Evolutionary conservation across 768 basidiomycete species (phyloP), one percentile per base, ranked within the genome.

Genomic region (Amyloporia xantha): DNA sequence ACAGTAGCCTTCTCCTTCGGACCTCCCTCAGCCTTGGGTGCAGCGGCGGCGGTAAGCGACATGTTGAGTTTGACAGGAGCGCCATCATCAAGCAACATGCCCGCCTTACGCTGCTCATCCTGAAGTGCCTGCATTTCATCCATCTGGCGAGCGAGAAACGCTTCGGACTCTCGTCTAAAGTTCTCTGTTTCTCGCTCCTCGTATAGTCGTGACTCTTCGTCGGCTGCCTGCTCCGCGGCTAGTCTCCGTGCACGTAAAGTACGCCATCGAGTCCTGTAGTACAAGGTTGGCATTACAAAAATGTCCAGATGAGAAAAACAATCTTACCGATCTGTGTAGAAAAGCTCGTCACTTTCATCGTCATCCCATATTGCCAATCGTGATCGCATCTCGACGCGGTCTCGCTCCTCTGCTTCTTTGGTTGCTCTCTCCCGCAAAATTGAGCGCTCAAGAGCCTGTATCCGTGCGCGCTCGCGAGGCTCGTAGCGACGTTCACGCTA

Each of bases 401-500:
- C 89, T 6, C 84, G 80, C 23, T 88, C 86, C 63, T 93, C 86
- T 10, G 82, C 81, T 50, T 91, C 88, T 41, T 76, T 78, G 30
- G 82, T 76, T 3, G 78, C 76, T 5, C 79, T 76, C 49, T 91
- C 85, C 13, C 88, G 79, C 7, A 79, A 73, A 43, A 91, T 82
- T 0, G 84, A 74, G 3, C 90, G 80, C 57, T 91, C 90, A 9
- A 92, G 71, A 3, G 81, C 72, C 48, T 79, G 76, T 50, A 95
- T 86, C 44, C 93, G 81, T 5, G 81, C 73, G 24, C 92, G 77
- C 65, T 99, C 96, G 49, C 91, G 77, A 9, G 84, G 82, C 58
- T 98, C 95, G 41, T 94, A 93, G n/a, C 90, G 81, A 6, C 93
- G 82, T 64, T 98, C 94, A 40, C 92, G 83, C 92, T 98, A 48